These are phyloP conservation scores for Fusarium chuoi DNA, from an alignment of 2,329 filamentous ascomycete species.

Conservation along the genomic window DNA sequence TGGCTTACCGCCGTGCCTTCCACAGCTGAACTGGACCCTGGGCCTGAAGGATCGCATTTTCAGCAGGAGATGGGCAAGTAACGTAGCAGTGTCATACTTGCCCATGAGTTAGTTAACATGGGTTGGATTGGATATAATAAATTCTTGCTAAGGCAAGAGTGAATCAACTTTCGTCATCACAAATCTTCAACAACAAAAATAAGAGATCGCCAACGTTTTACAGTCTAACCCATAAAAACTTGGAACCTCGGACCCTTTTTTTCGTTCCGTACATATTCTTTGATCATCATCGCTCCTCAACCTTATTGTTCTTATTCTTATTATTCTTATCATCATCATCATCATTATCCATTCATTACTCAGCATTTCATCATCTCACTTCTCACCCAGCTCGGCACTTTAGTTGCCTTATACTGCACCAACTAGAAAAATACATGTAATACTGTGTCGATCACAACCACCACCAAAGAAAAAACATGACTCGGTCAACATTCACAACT, in stretches of 20 bases:
- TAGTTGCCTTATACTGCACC: not conserved
- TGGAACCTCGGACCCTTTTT: constrained; percentile 1
- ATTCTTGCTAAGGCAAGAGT: not conserved
- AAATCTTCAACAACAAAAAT: constrained; percentile 11
- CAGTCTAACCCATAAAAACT: not conserved
- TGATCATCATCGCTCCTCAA: not conserved
- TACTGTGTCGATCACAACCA: constrained; percentile 19
- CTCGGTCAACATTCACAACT: constrained; percentile 74
- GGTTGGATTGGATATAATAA: not conserved
- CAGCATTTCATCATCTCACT: constrained; percentile 1
- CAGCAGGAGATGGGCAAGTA: not conserved
- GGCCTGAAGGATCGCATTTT: constrained; percentile 17
- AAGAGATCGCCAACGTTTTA: constrained; percentile 2
- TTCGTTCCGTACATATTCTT: not conserved
- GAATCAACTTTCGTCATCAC: constrained; percentile 11
- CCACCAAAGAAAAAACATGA: constrained; percentile 30
- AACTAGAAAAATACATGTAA: not conserved
- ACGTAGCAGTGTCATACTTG: not conserved
- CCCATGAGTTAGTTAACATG: constrained; percentile 1
- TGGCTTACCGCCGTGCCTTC: constrained; percentile 18
- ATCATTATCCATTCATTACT: not conserved
- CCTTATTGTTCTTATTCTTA: not conserved
- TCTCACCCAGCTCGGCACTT: not conserved
- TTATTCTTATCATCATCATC: not conserved
- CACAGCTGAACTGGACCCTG: constrained; percentile 23